These are phyloP conservation scores for Syzygium grande DNA, from an alignment of 345 rosid species.

Conservation along the genomic window DNA sequence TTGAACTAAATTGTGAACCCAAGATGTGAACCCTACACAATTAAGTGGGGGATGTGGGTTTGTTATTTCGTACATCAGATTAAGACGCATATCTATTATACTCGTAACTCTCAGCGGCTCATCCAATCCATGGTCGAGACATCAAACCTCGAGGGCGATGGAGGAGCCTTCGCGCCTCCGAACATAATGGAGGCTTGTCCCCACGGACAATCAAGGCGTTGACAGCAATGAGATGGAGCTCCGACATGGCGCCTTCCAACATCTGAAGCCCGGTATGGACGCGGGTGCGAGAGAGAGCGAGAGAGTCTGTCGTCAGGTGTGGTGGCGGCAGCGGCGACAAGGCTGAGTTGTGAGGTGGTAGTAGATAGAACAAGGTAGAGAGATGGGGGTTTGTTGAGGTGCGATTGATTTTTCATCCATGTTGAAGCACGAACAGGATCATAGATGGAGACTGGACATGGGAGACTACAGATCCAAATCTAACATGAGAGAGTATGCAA, in stretches of 20 bases:
- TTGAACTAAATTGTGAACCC: background rate
- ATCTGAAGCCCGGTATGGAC: no score
- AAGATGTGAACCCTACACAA: background rate
- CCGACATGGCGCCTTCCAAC: background rate
- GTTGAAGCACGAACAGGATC: background rate
- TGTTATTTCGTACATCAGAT: background rate
- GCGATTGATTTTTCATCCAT: background rate
- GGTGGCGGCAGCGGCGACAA: no score
- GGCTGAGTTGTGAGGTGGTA: no score
- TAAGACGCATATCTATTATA: background rate
- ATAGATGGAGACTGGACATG: background rate
- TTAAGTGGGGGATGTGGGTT: conserved; percentile 35
- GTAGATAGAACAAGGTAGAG: no score
- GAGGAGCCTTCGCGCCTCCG: background rate
- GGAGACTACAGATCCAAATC: background rate
- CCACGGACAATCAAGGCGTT: background rate
- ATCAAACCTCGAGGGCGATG: no score
- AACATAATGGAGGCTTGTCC: background rate
- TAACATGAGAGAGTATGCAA: background rate
- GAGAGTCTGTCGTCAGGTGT: no score
- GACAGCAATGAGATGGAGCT: background rate
- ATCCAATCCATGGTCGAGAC: no score
- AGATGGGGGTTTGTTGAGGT: background rate
- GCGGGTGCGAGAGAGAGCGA: no score
- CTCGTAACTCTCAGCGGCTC: background rate